Evolutionary conservation across 1,284 basidiomycete species (phyloP).

Genomic region (Malassezia sp.): DNA sequence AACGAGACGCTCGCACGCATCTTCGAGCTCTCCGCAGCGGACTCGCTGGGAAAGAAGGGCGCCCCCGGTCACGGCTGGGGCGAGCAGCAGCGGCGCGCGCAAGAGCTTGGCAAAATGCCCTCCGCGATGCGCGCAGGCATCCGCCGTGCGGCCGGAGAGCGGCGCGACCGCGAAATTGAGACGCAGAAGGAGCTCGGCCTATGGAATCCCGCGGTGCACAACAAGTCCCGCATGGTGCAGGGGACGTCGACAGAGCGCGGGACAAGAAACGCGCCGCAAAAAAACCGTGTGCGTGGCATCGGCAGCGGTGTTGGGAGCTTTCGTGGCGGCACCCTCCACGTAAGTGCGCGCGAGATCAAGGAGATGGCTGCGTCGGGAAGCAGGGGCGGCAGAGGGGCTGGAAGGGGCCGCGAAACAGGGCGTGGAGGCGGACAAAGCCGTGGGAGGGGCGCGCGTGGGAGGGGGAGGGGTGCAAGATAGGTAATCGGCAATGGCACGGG

Average conservation of each 20-base stretch:
- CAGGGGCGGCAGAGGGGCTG: neutral
- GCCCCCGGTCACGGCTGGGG: slow-evolving; percentile 28
- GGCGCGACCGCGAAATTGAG: slow-evolving; percentile 35
- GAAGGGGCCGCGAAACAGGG: neutral
- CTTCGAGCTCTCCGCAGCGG: slow-evolving; percentile 24
- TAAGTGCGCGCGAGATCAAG: slow-evolving; percentile 28
- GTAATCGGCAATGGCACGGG: too few relatives aligned
- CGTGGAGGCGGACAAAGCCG: too few relatives aligned
- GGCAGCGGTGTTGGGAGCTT: slow-evolving; percentile 42
- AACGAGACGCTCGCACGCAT: slow-evolving; percentile 36
- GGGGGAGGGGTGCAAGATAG: too few relatives aligned
- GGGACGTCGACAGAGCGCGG: slow-evolving; percentile 29
- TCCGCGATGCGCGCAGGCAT: slow-evolving; percentile 31
- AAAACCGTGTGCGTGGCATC: slow-evolving; percentile 29
- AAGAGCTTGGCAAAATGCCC: slow-evolving; percentile 33
- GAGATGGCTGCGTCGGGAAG: slow-evolving; percentile 16
- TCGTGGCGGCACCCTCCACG: slow-evolving; percentile 29
- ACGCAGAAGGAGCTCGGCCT: slow-evolving; percentile 40
- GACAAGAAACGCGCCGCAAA: slow-evolving; percentile 19
- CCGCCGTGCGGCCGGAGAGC: slow-evolving; percentile 29
- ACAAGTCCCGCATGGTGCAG: slow-evolving; percentile 22
- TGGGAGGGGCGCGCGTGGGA: too few relatives aligned
- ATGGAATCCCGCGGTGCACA: slow-evolving; percentile 29
- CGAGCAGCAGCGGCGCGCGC: slow-evolving; percentile 26
- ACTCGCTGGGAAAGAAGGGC: neutral